phyloP scores from a whole-genome alignment of 106 monocot genomes.

The Chionographis japonica region DNA sequence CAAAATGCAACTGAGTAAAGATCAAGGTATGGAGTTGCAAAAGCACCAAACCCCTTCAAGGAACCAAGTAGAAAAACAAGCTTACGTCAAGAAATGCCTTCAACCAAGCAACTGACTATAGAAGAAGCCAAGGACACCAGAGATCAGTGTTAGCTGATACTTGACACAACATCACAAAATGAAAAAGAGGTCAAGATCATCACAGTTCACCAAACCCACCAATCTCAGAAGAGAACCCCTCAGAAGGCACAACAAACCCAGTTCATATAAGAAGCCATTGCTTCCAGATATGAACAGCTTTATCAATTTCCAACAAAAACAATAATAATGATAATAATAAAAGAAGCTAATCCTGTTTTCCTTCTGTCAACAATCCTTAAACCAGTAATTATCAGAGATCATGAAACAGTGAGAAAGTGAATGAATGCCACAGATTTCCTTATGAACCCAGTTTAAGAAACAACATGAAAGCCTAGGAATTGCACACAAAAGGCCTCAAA shows the following conservation, averaged over 20 bases:
- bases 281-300: neutral
- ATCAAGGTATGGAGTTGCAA: neutral
- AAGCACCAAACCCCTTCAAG: neutral
- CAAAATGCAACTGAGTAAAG: too few species aligned
- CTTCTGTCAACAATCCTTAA: too few species aligned
- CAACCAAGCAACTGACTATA: too few species aligned
- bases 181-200: neutral
- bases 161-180: neutral
- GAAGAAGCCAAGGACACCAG: neutral
- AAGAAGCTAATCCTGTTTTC: neutral
- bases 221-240: too few species aligned
- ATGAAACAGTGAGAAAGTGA: neutral
- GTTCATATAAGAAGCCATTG: neutral
- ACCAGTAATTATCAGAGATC: constrained; percentile 1
- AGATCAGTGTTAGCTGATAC: neutral
- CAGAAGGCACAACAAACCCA: constrained; percentile 1
- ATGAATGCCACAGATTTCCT: neutral
- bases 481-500: neutral
- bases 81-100: too few species aligned
- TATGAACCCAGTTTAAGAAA: neutral
- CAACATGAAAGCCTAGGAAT: neutral
- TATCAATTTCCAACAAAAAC: neutral
- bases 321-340: neutral
- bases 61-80: neutral
- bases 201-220: too few species aligned